Evolutionary conservation across 768 basidiomycete species (phyloP).

Genomic region (Amanita polypyramis): DNA sequence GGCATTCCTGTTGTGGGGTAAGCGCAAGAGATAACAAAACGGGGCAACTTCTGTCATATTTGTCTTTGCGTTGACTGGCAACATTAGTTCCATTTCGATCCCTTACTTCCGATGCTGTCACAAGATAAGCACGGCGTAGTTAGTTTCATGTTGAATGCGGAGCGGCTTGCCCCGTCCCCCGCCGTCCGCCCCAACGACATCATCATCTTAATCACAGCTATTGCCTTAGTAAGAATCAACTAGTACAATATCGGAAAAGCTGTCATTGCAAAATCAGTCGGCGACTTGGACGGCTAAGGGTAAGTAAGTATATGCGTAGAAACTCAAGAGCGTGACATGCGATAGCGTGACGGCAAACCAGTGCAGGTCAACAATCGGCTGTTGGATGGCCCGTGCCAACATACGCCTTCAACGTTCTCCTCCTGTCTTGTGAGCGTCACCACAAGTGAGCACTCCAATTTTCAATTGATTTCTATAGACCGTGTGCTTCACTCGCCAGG

Average conservation of each 20-base stretch:
- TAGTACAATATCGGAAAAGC: not conserved
- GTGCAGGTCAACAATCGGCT: not conserved
- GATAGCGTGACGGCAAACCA: conserved; percentile 1
- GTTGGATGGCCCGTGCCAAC: conserved; percentile 6
- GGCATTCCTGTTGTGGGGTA: conserved; percentile 2
- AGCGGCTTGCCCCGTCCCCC: not conserved
- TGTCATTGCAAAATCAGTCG: not conserved
- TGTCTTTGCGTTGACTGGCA: not conserved
- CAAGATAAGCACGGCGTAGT: not conserved
- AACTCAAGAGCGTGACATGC: not conserved
- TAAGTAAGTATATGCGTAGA: not conserved
- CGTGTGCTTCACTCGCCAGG: not conserved
- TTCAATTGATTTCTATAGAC: not conserved
- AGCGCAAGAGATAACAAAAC: not conserved
- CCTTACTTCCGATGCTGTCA: not conserved
- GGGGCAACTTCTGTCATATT: not conserved
- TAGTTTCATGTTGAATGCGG: not conserved
- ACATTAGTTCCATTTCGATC: not conserved
- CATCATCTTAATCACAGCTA: not conserved
- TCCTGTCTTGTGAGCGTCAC: not conserved
- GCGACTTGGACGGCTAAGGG: not conserved
- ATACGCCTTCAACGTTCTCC: conserved; percentile 5
- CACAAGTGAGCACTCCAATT: not conserved
- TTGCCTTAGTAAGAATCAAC: not conserved
- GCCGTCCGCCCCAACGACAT: not conserved